Percentiles rank a stretch among this genome's conserved stretches.
Conservation (phyloP, 805 yeast genomes). For the Dipodascopsis uninucleata region DNA sequence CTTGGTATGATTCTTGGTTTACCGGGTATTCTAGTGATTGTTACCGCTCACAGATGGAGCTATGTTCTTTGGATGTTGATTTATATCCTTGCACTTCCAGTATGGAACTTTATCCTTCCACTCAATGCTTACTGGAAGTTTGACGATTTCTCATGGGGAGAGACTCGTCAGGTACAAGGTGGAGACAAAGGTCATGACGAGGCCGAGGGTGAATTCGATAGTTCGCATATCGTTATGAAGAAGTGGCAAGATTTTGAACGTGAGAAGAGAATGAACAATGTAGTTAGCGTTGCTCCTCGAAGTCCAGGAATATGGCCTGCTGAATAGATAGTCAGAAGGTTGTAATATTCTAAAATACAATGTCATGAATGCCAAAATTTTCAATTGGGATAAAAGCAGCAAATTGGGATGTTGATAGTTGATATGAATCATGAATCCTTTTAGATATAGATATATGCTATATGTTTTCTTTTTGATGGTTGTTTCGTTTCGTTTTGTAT, state of each 20-base stretch:
- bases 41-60: slow-evolving; percentile 70
- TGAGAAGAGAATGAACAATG: slow-evolving; percentile 37
- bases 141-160: slow-evolving; percentile 97
- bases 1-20: slow-evolving; percentile 78
- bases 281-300: slow-evolving; percentile 1
- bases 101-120: slow-evolving; percentile 90
- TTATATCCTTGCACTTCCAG: slow-evolving; percentile 75
- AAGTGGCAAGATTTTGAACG: slow-evolving; percentile 93
- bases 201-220: slow-evolving; percentile 77
- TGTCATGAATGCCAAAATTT: background rate
- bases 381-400: background rate
- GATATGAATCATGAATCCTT: background rate
- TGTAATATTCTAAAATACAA: no score
- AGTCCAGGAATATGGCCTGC: slow-evolving; percentile 3
- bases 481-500: no score
- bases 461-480: background rate
- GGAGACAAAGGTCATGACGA: slow-evolving; percentile 68
- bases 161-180: slow-evolving; percentile 73
- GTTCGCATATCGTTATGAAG: slow-evolving; percentile 84
- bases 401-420: background rate
- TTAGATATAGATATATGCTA: background rate
- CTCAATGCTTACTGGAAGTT: slow-evolving; percentile 78
- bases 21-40: slow-evolving; percentile 75
- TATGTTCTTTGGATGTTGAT: slow-evolving; percentile 77
- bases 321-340: no score